Conservation (phyloP, 2,329 filamentous ascomycete species). For the Fusarium sp. region DNA sequence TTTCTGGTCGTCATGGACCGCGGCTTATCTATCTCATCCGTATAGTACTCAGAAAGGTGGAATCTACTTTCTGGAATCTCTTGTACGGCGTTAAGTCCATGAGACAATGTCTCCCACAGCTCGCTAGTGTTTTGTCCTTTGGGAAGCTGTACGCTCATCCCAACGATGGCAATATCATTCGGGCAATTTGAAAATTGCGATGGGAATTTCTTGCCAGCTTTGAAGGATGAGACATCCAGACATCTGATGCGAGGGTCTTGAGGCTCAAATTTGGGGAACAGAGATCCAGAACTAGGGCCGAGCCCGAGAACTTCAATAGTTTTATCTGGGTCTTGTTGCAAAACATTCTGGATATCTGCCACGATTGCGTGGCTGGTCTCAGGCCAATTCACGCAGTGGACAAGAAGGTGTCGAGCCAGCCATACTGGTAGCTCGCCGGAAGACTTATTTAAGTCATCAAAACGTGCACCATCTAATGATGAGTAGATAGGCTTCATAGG, state of each 20-base stretch:
- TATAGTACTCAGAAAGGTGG: neutral
- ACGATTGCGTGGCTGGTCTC: neutral
- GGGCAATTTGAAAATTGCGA: neutral
- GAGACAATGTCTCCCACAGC: slow-evolving; percentile 1
- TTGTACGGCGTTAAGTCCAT: neutral
- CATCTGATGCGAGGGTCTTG: neutral
- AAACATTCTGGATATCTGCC: neutral
- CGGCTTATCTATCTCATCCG: neutral
- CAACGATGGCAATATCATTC: slow-evolving; percentile 9
- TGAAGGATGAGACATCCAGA: slow-evolving; percentile 1
- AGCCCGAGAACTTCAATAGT: neutral
- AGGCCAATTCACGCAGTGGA: slow-evolving; percentile 2
- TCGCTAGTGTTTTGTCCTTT: neutral
- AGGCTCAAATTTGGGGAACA: neutral
- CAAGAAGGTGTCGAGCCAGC: neutral
- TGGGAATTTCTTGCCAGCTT: neutral
- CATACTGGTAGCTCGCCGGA: neutral
- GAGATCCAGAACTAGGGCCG: neutral
- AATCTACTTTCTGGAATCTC: slow-evolving; percentile 9
- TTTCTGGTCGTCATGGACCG: neutral
- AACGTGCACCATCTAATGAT: neutral
- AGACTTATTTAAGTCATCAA: neutral
- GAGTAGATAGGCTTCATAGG: slow-evolving; percentile 5
- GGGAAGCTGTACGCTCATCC: slow-evolving; percentile 7
- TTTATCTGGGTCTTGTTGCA: neutral